Percentiles rank a stretch among this genome's conserved stretches.
phyloP scores from a whole-genome alignment of 805 yeast species.

The Myxozyma geophila region DNA sequence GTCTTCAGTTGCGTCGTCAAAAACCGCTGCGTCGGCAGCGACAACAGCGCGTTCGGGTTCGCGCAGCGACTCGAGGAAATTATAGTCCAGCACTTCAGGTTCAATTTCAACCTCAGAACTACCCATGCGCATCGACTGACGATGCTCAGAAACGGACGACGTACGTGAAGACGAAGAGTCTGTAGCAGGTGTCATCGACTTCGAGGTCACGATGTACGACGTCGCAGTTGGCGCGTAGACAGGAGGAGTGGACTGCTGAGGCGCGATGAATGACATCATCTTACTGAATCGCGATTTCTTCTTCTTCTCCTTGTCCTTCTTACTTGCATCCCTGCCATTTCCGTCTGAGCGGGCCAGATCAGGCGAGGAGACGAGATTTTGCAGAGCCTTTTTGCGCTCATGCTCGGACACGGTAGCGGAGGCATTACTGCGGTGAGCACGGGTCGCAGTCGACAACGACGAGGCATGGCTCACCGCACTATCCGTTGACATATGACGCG shows the following conservation, averaged over 20 bases:
- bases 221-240: conserved; percentile 2
- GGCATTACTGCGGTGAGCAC: not conserved
- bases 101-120: no score
- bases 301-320: conserved; percentile 1
- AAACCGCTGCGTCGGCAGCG: not conserved
- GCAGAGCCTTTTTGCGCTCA: conserved; percentile 15
- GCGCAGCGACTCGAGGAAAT: not conserved
- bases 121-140: not conserved
- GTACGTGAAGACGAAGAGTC: not conserved
- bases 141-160: not conserved
- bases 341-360: not conserved
- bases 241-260: conserved; percentile 9
- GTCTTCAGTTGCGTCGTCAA: not conserved
- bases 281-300: conserved; percentile 19
- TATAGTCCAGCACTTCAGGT: conserved; percentile 16
- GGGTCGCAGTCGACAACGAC: conserved; percentile 13
- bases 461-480: conserved; percentile 2
- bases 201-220: conserved; percentile 5
- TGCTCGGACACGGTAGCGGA: conserved; percentile 4
- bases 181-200: not conserved
- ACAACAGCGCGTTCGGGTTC: not conserved
- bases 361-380: not conserved
- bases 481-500: conserved; percentile 22
- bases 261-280: conserved; percentile 25
- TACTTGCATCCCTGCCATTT: not conserved